These are phyloP conservation scores for Bolboschoenus planiculmis DNA, from an alignment of 176 grass and related monocot species.

Conservation along the genomic window DNA sequence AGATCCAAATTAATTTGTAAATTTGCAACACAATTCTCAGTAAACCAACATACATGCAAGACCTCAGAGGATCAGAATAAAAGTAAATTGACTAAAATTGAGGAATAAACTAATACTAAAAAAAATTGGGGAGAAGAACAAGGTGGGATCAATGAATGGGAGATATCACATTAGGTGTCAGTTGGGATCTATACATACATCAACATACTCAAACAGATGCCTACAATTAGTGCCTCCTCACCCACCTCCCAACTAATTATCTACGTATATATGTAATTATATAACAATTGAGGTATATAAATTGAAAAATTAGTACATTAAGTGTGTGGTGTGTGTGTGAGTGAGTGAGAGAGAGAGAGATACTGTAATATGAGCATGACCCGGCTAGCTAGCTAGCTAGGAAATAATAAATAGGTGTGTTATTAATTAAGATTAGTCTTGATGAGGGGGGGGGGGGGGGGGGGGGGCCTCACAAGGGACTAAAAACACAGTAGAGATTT, in stretches of 20 bases:
- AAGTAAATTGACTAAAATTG: neutral
- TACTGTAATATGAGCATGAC: neutral
- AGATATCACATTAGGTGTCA: slow-evolving; percentile 15
- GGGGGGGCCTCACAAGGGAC: slow-evolving; percentile 3
- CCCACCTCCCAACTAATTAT: slow-evolving; percentile 19
- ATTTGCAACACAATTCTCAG: neutral
- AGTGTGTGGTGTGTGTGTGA: neutral
- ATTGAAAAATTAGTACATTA: neutral
- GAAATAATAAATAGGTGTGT: neutral
- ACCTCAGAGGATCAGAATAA: neutral
- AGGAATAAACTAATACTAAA: neutral
- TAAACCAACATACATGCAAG: neutral
- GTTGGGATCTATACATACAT: slow-evolving; percentile 24
- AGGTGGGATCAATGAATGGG: slow-evolving; percentile 19
- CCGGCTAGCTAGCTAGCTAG: neutral
- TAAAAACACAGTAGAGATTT: slow-evolving; percentile 4
- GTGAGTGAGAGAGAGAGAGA: neutral
- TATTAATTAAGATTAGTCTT: neutral
- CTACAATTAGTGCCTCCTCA: slow-evolving; percentile 11
- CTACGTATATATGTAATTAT: neutral
- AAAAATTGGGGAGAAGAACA: slow-evolving; percentile 13
- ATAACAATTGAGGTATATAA: neutral
- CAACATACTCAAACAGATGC: slow-evolving; percentile 14
- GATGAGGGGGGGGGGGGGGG: neutral
- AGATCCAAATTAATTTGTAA: neutral